phyloP scores from a whole-genome alignment of 768 basidiomycete species.

The Amanita inopinata region DNA sequence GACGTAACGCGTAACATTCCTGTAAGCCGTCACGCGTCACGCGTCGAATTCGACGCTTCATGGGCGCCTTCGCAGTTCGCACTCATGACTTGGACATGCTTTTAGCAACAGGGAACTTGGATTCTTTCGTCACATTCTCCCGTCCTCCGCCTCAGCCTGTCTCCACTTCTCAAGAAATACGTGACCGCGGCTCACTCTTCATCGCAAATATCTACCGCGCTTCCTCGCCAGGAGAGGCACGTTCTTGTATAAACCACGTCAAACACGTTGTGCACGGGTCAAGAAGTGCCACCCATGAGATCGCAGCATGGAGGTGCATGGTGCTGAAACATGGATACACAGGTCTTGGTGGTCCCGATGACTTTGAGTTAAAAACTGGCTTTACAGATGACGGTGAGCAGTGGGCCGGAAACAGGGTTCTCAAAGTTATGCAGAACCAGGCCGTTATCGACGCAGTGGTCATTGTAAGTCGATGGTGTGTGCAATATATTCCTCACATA shows the following conservation, averaged over 20 bases:
- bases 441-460: slow-evolving; percentile 72
- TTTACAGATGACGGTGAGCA: slow-evolving; percentile 73
- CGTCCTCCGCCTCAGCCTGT: slow-evolving; percentile 36
- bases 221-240: slow-evolving; percentile 42
- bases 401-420: slow-evolving; percentile 53
- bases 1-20: too few species aligned
- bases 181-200: slow-evolving; percentile 68
- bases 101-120: slow-evolving; percentile 12
- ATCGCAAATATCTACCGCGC: slow-evolving; percentile 53
- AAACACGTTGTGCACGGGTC: slow-evolving; percentile 46
- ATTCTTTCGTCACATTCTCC: slow-evolving; percentile 36
- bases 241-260: slow-evolving; percentile 38
- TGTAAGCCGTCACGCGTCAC: slow-evolving; percentile 28
- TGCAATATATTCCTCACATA: background rate
- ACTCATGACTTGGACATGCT: too few species aligned
- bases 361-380: slow-evolving; percentile 59
- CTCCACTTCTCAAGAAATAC: slow-evolving; percentile 61
- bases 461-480: slow-evolving; percentile 70
- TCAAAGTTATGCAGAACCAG: slow-evolving; percentile 60
- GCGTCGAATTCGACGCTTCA: slow-evolving; percentile 23
- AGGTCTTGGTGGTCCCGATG: slow-evolving; percentile 63
- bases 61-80: too few species aligned
- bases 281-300: slow-evolving; percentile 59
- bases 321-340: slow-evolving; percentile 50
- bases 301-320: slow-evolving; percentile 77